These are phyloP conservation scores for Colletotrichum costaricense DNA, from an alignment of 2,329 filamentous ascomycete species.

Conservation along the genomic window DNA sequence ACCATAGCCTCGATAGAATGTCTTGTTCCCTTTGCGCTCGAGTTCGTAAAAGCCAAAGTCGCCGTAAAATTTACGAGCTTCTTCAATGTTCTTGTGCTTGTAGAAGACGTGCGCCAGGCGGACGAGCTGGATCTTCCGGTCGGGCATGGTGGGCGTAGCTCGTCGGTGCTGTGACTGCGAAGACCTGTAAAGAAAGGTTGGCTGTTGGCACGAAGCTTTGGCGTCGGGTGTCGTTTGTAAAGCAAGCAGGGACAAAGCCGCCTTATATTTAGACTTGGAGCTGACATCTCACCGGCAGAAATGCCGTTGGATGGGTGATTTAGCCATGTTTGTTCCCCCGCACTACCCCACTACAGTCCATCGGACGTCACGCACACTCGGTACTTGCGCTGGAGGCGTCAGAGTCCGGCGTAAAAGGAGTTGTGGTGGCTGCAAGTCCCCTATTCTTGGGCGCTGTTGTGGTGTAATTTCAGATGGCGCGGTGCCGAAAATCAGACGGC, in stretches of 20 bases:
- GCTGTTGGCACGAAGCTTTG: neutral
- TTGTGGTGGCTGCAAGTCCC: neutral
- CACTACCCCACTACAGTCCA: slow-evolving; percentile 35
- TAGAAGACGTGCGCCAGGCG: slow-evolving; percentile 60
- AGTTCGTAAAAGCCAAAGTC: slow-evolving; percentile 61
- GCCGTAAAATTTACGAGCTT: slow-evolving; percentile 53
- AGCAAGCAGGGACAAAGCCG: neutral
- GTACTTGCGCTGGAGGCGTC: slow-evolving; percentile 21
- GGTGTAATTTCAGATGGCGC: slow-evolving; percentile 12
- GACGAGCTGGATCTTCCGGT: slow-evolving; percentile 47
- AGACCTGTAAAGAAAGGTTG: neutral
- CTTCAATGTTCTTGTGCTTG: slow-evolving; percentile 56
- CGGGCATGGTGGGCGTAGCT: slow-evolving; percentile 24
- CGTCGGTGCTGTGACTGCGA: neutral
- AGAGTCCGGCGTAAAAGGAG: slow-evolving; percentile 16
- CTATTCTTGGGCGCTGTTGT: neutral
- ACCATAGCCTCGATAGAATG: slow-evolving; percentile 72
- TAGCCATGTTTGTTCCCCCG: slow-evolving; percentile 26
- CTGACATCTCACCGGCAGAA: neutral
- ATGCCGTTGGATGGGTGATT: slow-evolving; percentile 12
- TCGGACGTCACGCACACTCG: slow-evolving; percentile 29
- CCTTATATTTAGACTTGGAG: neutral
- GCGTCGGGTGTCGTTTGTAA: accelerated
- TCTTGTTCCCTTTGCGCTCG: slow-evolving; percentile 52
- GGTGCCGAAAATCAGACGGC: slow-evolving; percentile 31